Base-by-base conservation (phyloP, 2,329 filamentous ascomycete species). In the Ascochyta rabiei region DNA sequence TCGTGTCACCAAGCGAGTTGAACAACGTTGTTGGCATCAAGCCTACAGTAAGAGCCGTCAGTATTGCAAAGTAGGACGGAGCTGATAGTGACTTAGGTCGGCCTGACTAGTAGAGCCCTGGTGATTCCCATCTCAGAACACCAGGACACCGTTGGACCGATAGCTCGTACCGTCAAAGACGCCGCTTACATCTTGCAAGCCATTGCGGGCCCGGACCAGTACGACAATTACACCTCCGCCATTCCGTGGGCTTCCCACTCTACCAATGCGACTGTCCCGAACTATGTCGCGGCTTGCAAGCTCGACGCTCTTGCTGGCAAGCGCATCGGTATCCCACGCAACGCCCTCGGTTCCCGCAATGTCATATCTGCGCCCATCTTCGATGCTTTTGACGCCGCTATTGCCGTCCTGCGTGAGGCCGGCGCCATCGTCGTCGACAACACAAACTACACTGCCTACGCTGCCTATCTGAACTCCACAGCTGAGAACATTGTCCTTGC, bases 1-100 rank as follows among this genome's bases (percentile, higher is more conserved):
- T 90, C 48, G 67, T 89, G 4, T 79, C 78, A 9, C 88, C 88
- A 0, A 75, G 75, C 16, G 66, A 79, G 21, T 61, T 74, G 5
- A 88, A 84, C 74, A 87, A 87, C 52, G 68, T 89, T 1, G 86
- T 89, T 0, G 87, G 85, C 1, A 86, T 90, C 49, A 75, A 75
- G 40, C 66, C 87, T 1, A 87, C 86, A 0, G 84, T 55, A 34
- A 50, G 41, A 8, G 1, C 6, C 21, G 13, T 1, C 1, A 5
- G 18, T 10, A 9, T 3, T 19, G 12, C 19, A n/a, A 23, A 7
- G 2, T n/a, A 10, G 6, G 6, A 19, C 2, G 30, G 5, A 23
- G 24, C 52, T 55, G 19, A 55, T n/a, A 10, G 35, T 8, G 4
- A 15, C 2, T 6, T 13, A 55, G 52, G 52, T 89, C 1, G 87